Conservation (phyloP, 495 filamentous ascomycete genomes). For the Cudoniella acicularis region DNA sequence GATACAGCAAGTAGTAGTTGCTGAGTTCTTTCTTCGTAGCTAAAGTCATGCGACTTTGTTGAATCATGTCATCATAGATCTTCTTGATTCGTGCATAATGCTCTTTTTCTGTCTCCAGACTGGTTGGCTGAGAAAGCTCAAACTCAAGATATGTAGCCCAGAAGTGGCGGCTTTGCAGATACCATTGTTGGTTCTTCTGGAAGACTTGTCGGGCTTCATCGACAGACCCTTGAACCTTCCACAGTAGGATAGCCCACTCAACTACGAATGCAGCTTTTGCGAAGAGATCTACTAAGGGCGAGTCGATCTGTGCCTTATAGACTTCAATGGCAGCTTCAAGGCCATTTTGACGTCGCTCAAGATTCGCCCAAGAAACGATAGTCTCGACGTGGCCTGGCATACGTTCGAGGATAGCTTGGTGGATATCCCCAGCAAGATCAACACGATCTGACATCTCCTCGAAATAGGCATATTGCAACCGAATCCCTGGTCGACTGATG, state of each 20-base stretch:
- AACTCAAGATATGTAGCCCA: conserved; percentile 89
- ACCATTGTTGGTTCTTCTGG: conserved; percentile 77
- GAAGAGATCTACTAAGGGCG: conserved; percentile 64
- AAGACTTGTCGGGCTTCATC: conserved; percentile 87
- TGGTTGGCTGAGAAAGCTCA: conserved; percentile 84
- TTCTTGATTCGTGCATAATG: conserved; percentile 73
- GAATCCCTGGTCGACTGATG: conserved; percentile 73
- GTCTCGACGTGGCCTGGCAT: conserved; percentile 78
- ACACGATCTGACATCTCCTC: conserved; percentile 78
- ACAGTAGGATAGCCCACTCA: conserved; percentile 85
- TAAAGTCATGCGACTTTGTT: conserved; percentile 67
- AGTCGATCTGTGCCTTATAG: conserved; percentile 76
- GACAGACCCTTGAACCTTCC: conserved; percentile 82
- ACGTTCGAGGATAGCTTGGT: conserved; percentile 67
- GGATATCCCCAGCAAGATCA: conserved; percentile 77
- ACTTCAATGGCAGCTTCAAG: conserved; percentile 84
- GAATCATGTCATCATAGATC: conserved; percentile 73
- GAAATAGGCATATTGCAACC: conserved; percentile 90
- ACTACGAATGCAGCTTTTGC: conserved; percentile 84
- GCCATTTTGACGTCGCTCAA: conserved; percentile 79
- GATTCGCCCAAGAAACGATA: conserved; percentile 83
- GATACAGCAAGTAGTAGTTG: conserved; percentile 75
- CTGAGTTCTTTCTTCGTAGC: conserved; percentile 71
- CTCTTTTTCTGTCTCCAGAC: conserved; percentile 54
- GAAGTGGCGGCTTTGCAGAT: conserved; percentile 84